These are phyloP conservation scores for Trichocomaceae sp. DNA, from an alignment of 2,329 filamentous ascomycete genomes.

Conservation along the genomic window DNA sequence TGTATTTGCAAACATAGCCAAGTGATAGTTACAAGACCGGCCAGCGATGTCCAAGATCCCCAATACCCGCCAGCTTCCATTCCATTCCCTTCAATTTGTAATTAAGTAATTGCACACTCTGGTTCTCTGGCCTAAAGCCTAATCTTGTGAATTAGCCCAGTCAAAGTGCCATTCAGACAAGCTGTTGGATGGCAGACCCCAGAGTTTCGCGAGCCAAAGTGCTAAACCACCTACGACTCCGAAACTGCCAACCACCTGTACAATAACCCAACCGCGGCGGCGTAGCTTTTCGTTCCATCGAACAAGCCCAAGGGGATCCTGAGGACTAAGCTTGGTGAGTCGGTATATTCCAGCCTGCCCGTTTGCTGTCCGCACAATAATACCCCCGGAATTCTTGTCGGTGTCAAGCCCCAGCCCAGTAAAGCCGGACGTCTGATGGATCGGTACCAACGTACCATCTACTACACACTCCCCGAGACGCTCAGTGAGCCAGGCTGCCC, in stretches of 20 bases:
- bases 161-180: conserved; percentile 13
- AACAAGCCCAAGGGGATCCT: conserved; percentile 75
- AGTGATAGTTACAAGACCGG: neutral
- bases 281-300: conserved; percentile 61
- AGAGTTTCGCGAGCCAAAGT: conserved; percentile 51
- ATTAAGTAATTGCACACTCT: neutral
- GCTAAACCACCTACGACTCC: conserved; percentile 67
- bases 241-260: conserved; percentile 68
- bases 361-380: conserved; percentile 21
- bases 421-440: conserved; percentile 35
- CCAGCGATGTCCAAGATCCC: neutral
- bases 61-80: neutral
- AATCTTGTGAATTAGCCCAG: conserved; percentile 10
- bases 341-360: conserved; percentile 29
- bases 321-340: conserved; percentile 41
- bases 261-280: conserved; percentile 57
- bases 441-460: conserved; percentile 56
- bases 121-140: neutral
- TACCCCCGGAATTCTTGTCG: conserved; percentile 20
- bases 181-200: conserved; percentile 17
- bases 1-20: neutral
- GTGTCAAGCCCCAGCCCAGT: conserved; percentile 20
- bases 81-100: neutral
- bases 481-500: conserved; percentile 63
- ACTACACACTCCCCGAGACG: conserved; percentile 59